Evolutionary conservation across 1,284 basidiomycete genomes (phyloP).

Genomic region (Rhodotorula mucilaginosa): DNA sequence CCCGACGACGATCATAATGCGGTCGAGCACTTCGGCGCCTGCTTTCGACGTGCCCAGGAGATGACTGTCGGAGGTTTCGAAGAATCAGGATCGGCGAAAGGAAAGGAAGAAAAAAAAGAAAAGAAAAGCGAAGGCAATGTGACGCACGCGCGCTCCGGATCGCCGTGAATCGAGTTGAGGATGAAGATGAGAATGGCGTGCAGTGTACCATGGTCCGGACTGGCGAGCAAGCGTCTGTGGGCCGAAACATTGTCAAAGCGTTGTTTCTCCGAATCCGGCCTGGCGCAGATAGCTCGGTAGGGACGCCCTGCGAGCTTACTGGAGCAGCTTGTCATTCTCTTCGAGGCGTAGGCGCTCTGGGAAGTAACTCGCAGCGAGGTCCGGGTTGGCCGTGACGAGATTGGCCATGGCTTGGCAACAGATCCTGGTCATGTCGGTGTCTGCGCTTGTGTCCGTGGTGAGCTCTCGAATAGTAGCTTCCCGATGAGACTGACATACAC

Average conservation of each 20-base stretch:
- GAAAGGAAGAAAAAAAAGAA: no score
- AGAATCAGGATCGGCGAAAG: not conserved
- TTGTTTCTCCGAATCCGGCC: no score
- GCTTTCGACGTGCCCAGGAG: constrained; percentile 22
- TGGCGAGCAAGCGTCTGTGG: constrained; percentile 30
- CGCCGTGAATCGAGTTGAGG: constrained; percentile 28
- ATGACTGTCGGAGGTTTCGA: not conserved
- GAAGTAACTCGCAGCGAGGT: constrained; percentile 1
- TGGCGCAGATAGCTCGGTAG: no score
- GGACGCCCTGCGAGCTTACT: constrained; percentile 8
- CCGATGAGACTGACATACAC: constrained; percentile 5
- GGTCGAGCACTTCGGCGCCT: constrained; percentile 24
- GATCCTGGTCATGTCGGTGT: constrained; percentile 21
- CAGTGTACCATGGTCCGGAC: constrained; percentile 23
- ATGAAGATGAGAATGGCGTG: constrained; percentile 36
- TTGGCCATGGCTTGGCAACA: constrained; percentile 37
- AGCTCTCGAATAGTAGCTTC: not conserved
- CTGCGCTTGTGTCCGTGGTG: not conserved
- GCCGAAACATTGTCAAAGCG: not conserved
- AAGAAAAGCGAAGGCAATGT: not conserved
- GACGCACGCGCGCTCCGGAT: constrained; percentile 21
- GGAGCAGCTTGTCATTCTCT: constrained; percentile 18
- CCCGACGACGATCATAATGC: constrained; percentile 19
- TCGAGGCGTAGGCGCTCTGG: constrained; percentile 6
- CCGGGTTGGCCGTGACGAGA: constrained; percentile 29